Evolutionary conservation across 2,329 filamentous ascomycete genomes (phyloP), one percentile per base, ranked within the genome.

Genomic region (Akanthomyces muscarius): DNA sequence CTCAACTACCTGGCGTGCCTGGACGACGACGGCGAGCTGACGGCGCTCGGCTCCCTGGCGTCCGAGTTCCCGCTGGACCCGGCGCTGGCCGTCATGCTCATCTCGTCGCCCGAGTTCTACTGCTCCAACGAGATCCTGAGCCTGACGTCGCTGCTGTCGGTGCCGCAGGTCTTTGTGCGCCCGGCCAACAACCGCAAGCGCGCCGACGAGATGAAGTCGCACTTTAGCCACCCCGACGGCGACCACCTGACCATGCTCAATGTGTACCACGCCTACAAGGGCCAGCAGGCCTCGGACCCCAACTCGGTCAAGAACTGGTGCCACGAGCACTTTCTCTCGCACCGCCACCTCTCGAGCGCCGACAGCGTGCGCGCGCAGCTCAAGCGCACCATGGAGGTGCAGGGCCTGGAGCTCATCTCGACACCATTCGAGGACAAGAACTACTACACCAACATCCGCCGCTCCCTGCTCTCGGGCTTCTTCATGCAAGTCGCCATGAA

Each of bases 401-500:
- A 92, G 68, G 90, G 89, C 64, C 79, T 99, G 11, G 90, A 96
- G 65, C 86, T 99, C 57, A 75, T 97, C 61, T 95, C 90, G 59
- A 98, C 94, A 0, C 85, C 90, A 0, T 98, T 97, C 72, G 89
- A 93, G 70, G 89, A 98, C 79, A 97, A 96, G 82, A 91, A 96
- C 73, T 99, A 99, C 81, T 99, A 98, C 78, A 92, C 87, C 75
- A 99, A 99, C 76, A 99, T 99, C 71, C 90, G 94, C 51, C 88
- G 92, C 44, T 94, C 95, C 10, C 84, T 99, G 16, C 89, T 97
- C 14, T 86, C 93, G 0, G 95, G 96, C 41, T 99, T 99, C 83
- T 99, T 99, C 83, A 99, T 99, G 95, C 95, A 99, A 75, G 91
- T 98, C 25, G 96, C 95, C 64, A 97, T 96, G 86, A 92, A 90